Evolutionary conservation across 2,329 filamentous ascomycete species (phyloP), one percentile per base, ranked within the genome.

Genomic region (Diaporthe vexans): DNA sequence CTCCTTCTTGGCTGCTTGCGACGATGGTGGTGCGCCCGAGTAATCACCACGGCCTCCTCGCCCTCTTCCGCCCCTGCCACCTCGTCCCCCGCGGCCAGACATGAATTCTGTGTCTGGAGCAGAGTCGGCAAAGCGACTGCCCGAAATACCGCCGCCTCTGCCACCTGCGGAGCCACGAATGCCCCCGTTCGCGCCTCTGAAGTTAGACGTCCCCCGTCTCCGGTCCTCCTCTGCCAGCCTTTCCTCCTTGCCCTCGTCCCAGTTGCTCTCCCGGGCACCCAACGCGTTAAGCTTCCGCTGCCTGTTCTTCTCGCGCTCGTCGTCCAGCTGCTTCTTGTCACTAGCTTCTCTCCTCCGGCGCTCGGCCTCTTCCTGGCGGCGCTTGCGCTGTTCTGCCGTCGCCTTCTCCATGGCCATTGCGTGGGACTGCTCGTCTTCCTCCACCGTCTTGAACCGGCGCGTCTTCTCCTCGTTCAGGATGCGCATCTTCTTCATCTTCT

Each of bases 401-500:
- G 89, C 87, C 51, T 86, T 86, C 48, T 89, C 88, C 74, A 88
- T 86, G 1, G 89, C 87, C 8, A 85, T 82, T 3, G 87, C 89
- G 78, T 91, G 89, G 73, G 88, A 87, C 73, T 85, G 86, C 81
- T 90, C 85, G 78, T 91, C 90, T 76, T 86, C 84, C 80, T 90
- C 88, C 0, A 88, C 88, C 79, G 89, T 86, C 78, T 91, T 88
- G 77, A 90, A 90, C 75, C 88, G 89, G 77, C 88, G 87, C 77
- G 88, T 86, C 82, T 89, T 90, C 80, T 92, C 90, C 0, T 87
- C 89, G 0, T 86, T 85, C 0, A 90, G 80, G 11, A 92, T 85
- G 73, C 90, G 89, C 88, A 91, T 91, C 79, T 88, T 84, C 77
- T 88, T 88, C 87, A 92, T 90, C 79, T 91, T 91, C 75, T 84